Percentiles rank a stretch among this genome's conserved stretches.
Conservation (phyloP, 2,329 filamentous ascomycete species). For the Cytospora piceae region DNA sequence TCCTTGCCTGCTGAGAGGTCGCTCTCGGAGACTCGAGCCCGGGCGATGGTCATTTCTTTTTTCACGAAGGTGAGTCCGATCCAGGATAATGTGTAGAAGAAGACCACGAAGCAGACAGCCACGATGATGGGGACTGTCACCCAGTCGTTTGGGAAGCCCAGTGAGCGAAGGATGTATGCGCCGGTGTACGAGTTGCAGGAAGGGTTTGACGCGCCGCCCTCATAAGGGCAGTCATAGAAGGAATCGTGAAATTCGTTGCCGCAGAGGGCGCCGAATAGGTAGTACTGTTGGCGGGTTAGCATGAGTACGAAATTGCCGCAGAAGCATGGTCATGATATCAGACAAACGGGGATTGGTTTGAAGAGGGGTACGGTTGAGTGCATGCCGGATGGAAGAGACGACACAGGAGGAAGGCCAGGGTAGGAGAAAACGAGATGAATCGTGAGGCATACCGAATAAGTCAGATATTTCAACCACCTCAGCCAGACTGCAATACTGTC, state of each 20-base stretch:
- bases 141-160: constrained; percentile 72
- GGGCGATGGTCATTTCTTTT: constrained; percentile 71
- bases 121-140: constrained; percentile 67
- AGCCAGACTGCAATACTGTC: constrained; percentile 76
- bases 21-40: constrained; percentile 59
- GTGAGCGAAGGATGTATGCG: constrained; percentile 67
- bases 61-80: constrained; percentile 66
- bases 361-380: not conserved
- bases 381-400: not conserved
- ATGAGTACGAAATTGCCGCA: too few relatives aligned
- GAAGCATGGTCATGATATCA: not conserved
- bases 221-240: constrained; percentile 73
- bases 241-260: constrained; percentile 73
- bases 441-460: constrained; percentile 52
- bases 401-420: too few relatives aligned
- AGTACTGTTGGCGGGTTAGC: constrained; percentile 53
- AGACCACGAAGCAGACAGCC: constrained; percentile 62
- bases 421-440: not conserved
- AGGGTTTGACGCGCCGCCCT: constrained; percentile 64
- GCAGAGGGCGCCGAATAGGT: constrained; percentile 71
- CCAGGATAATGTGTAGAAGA: constrained; percentile 65
- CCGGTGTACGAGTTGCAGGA: constrained; percentile 72
- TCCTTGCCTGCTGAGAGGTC: constrained; percentile 73
- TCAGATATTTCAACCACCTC: constrained; percentile 74
- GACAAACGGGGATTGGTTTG: not conserved